Evolutionary conservation across 1,139 yeast genomes (phyloP), one percentile per base, ranked within the genome.

Genomic region (Sugiyamaella xylanicola): DNA sequence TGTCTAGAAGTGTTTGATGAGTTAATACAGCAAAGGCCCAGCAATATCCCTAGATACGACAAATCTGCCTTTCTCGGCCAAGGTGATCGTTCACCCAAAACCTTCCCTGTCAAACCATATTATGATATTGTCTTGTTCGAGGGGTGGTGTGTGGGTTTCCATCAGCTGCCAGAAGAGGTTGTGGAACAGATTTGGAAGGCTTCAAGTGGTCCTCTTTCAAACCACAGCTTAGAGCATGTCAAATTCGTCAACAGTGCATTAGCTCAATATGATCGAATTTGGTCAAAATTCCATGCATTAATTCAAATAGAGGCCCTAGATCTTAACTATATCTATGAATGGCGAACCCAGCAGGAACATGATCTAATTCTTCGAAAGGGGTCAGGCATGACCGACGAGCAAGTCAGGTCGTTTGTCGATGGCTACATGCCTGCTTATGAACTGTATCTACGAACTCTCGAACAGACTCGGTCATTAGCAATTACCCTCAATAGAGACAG

Each of bases 71-170:
- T 74, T 62, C 56, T 67, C 16, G 99, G 98, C 0, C 79, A 80
- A 59, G 99, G 99, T 2, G 98, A 93, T 69, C 73, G 98, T 53
- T 63, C 59, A 11, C 59, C 64, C 0, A 62, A 71, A 7, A 65
- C 65, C 1, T 55, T 63, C 2, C 52, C 59, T 2, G 60, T 55
- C 8, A 53, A 58, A 1, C 65, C 70, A 1, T 78, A 79, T 0
- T 75, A 83, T 3, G 89, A 87, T 64, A 77, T 91, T 1, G 78
- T 92, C 2, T 70, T 93, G 4, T 77, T 93, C 52, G 99, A 93
- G 72, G 99, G 99, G 1, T 93, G 99, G 99, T 90, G 92, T 71
- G 81, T 85, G 22, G 98, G 98, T 1, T 92, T 83, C 69, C 63
- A 67, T 35, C 79, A 92, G 1, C 63, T 79, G 19, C 61, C 73